Conservation (phyloP, 2,329 filamentous ascomycete genomes). For the Colletotrichum viniferum region DNA sequence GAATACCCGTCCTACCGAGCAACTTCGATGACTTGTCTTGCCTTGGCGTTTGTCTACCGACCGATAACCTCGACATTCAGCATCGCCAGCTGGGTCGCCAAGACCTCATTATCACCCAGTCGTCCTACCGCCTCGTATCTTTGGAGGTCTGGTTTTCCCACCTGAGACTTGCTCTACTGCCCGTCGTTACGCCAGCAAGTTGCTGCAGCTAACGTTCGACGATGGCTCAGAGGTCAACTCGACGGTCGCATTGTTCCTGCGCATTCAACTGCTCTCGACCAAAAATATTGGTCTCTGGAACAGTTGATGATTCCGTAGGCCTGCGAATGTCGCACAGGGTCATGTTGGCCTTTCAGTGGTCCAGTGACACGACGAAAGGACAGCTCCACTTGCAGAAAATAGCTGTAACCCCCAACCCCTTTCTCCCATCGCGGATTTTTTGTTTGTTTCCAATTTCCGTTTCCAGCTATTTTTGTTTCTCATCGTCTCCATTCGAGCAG, state of each 20-base stretch:
- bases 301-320: not conserved
- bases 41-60: not conserved
- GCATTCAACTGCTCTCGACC: not conserved
- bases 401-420: not conserved
- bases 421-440: not conserved
- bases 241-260: not conserved
- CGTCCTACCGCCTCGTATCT: not conserved
- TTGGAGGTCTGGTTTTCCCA: not conserved
- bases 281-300: not conserved
- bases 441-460: not conserved
- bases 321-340: not conserved
- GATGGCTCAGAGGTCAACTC: not conserved
- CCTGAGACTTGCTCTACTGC: not conserved
- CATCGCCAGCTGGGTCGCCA: not conserved
- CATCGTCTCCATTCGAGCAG: not conserved
- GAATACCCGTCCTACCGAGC: not conserved
- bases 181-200: not conserved
- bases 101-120: not conserved
- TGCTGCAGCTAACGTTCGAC: not conserved
- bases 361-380: not conserved
- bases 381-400: not conserved
- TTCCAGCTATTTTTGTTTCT: slow-evolving; percentile 6
- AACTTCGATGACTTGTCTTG: not conserved
- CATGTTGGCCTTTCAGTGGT: not conserved
- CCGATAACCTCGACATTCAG: not conserved